Conservation (phyloP, 208 protist genomes). For the Leishmania tropica region DNA sequence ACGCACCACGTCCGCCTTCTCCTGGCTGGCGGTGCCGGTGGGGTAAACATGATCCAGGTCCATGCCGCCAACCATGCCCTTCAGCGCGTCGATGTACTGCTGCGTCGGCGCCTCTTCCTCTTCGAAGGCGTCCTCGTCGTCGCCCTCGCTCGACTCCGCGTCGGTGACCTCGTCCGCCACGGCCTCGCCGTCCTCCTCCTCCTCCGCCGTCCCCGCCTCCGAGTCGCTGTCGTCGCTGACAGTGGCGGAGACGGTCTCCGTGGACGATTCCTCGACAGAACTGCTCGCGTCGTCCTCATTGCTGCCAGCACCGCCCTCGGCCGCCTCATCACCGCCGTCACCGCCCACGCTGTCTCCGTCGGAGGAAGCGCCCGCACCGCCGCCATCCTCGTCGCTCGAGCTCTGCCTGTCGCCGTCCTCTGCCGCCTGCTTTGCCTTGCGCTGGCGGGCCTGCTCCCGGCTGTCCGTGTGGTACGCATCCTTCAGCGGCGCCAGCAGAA, state of each 20-base stretch:
- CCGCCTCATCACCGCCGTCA: conserved; percentile 10
- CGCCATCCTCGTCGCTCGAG: conserved; percentile 25
- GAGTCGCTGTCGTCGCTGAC: conserved; percentile 28
- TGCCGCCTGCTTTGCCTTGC: conserved; percentile 47
- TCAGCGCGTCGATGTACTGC: conserved; percentile 84
- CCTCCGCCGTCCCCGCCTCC: conserved; percentile 27
- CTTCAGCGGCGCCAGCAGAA: conserved; percentile 75
- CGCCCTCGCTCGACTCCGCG: conserved; percentile 12
- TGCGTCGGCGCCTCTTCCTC: conserved; percentile 85
- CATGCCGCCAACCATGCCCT: conserved; percentile 83
- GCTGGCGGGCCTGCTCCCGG: conserved; percentile 70
- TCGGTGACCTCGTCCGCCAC: conserved; percentile 20
- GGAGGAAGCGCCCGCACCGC: background rate
- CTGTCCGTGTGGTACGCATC: conserved; percentile 86
- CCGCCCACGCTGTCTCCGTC: conserved; percentile 15
- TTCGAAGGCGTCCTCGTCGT: conserved; percentile 37
- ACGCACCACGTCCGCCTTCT: conserved; percentile 82
- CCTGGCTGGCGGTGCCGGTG: conserved; percentile 68
- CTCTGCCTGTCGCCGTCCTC: conserved; percentile 40
- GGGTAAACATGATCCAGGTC: conserved; percentile 86
- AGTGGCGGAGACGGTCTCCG: conserved; percentile 17
- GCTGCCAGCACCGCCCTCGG: conserved; percentile 15
- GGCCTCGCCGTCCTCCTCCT: conserved; percentile 25
- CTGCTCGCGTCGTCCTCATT: conserved; percentile 24
- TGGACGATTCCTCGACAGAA: conserved; percentile 12